Evolutionary conservation across 257 asterid species (phyloP), one percentile per base, ranked within the genome.

Genomic region (Dorcoceras hygrometricum): DNA sequence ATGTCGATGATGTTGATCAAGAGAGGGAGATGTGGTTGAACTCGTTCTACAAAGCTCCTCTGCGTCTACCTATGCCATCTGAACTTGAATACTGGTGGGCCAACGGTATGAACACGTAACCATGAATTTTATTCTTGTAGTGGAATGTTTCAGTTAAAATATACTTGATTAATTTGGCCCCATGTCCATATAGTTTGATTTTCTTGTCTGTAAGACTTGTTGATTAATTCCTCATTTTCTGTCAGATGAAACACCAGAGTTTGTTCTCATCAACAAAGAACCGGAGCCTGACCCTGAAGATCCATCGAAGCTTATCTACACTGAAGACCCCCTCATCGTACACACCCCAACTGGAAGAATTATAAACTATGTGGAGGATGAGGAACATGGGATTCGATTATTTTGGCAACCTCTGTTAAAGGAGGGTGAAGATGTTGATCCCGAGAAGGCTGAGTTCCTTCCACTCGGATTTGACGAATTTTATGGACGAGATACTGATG

Each of bases 11-110:
- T 73, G 95, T 90, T 68, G 99, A 94, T 82, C 75, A 94, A 79
- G 99, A 94, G 76, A 83, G 95, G 79, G 93, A 87, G 77, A 75
- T 84, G 93, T 94, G 99, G 99, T 61, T 90, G 83, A 94, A 94
- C 82, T 94, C 99, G 2, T 94, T 88, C 71, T 87, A 88, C 54
- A 84, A 81, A 85, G 89, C 99, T 65, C 99, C 99, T 60, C 83
- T 94, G 59, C 76, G 99, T 76, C 83, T 94, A 54, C 99, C 99
- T 64, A 88, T 88, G 99, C 99, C 99, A 75, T 66, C 97, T 61
- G 99, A 94, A 77, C 97, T 90, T 46, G 96, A 90, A 75, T 75
- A 90, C 66, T 94, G 96, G 96, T 94, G 99, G 99, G 59, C 80
- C 26, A 86, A 80, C 20, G 89, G 96, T 86, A 74, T 8, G 46